Conservation (phyloP, 2,329 filamentous ascomycete genomes). For the Phialophora expanda region DNA sequence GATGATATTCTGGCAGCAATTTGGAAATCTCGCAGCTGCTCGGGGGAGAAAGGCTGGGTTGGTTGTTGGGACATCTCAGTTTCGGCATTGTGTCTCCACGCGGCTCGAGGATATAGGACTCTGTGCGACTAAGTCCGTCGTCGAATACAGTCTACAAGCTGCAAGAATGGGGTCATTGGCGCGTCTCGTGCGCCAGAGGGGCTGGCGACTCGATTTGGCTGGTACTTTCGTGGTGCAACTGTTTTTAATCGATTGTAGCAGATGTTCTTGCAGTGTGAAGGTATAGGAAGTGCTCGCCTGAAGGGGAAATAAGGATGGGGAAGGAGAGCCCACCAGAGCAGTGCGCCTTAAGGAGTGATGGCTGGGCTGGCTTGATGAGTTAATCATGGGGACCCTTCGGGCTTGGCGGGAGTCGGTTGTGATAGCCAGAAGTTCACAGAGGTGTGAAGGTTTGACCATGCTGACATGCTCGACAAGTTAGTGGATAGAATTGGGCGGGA, state of each 20-base stretch:
- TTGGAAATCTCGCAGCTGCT: conserved; percentile 24
- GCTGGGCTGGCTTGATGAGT: background rate
- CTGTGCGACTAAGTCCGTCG: background rate
- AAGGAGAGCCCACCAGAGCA: background rate
- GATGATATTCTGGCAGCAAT: conserved; percentile 26
- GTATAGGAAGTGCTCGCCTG: background rate
- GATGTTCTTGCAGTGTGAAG: background rate
- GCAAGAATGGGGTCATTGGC: background rate
- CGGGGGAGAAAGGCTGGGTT: conserved; percentile 20
- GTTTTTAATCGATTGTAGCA: background rate
- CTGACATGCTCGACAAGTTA: background rate
- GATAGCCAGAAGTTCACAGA: background rate
- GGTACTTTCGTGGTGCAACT: background rate
- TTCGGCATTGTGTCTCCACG: background rate
- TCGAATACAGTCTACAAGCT: background rate
- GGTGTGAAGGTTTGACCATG: background rate
- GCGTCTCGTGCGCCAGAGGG: background rate
- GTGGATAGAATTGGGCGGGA: background rate
- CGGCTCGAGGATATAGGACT: background rate
- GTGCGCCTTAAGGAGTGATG: background rate
- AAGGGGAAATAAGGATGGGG: background rate
- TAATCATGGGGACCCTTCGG: background rate
- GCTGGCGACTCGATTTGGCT: background rate
- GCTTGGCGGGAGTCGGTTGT: background rate
- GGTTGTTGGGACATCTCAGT: conserved; percentile 17